Conservation (phyloP, 352 stramenopile genomes). For the Plasmopara viticola region DNA sequence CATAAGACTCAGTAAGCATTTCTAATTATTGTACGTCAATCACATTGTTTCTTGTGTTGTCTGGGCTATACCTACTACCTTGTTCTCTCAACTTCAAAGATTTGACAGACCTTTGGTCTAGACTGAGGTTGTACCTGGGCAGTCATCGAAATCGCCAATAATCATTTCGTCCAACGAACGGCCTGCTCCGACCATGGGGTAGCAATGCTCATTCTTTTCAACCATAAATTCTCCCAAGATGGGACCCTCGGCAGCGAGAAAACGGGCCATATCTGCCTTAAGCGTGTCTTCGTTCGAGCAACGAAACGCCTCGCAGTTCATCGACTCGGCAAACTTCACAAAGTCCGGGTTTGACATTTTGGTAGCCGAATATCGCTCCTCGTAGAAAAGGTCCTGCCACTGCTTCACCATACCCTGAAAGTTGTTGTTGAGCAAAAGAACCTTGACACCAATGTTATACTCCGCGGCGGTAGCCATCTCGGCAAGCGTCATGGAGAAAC, state of each 20-base stretch:
- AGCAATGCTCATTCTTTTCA: conserved; percentile 92
- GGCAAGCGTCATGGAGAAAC: conserved; percentile 95
- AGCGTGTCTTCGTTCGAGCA: conserved; percentile 87
- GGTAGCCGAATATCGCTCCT: conserved; percentile 89
- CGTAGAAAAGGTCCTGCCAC: conserved; percentile 96
- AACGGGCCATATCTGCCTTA: conserved; percentile 87
- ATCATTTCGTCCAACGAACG: conserved; percentile 93
- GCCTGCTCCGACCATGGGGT: conserved; percentile 92
- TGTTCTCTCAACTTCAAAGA: background rate
- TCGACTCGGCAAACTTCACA: conserved; percentile 88
- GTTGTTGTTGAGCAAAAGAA: conserved; percentile 95
- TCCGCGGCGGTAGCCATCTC: conserved; percentile 94
- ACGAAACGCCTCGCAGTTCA: conserved; percentile 90
- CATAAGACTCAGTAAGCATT: too few relatives aligned
- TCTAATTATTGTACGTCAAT: too few relatives aligned
- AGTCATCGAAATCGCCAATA: conserved; percentile 93
- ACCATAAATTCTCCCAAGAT: conserved; percentile 93
- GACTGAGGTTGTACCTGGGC: conserved; percentile 85
- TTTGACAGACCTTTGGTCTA: conserved; percentile 28
- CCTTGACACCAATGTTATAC: conserved; percentile 92
- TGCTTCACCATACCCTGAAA: conserved; percentile 98
- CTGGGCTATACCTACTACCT: conserved; percentile 10
- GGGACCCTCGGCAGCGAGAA: conserved; percentile 91
- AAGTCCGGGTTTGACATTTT: conserved; percentile 93
- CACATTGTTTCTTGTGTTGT: too few relatives aligned